phyloP scores from a whole-genome alignment of 2,329 filamentous ascomycete genomes.

The Aspergillus novofumigatus region DNA sequence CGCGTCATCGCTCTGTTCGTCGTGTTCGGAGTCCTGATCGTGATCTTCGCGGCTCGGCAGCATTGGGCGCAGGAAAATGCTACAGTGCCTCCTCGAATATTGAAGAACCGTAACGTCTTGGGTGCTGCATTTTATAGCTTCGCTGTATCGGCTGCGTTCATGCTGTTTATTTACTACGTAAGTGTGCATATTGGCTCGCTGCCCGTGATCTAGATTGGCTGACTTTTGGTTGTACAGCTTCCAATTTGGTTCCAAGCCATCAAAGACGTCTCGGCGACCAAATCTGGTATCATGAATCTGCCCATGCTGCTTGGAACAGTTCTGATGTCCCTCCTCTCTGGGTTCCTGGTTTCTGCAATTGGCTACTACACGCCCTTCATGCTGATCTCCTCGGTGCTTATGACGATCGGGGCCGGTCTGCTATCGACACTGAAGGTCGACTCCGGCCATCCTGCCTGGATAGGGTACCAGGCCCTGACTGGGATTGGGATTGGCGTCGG shows the following conservation, averaged over 20 bases:
- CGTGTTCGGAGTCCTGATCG: conserved; percentile 48
- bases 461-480: conserved; percentile 37
- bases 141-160: conserved; percentile 41
- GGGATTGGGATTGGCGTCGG: conserved; percentile 35
- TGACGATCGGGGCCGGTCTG: conserved; percentile 33
- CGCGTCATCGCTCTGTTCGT: conserved; percentile 48
- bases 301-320: conserved; percentile 32
- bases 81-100: conserved; percentile 43
- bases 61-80: conserved; percentile 38
- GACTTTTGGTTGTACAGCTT: conserved; percentile 21
- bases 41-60: conserved; percentile 38
- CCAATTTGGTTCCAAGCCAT: conserved; percentile 44
- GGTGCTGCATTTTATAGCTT: conserved; percentile 40
- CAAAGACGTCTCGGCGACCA: conserved; percentile 30
- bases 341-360: conserved; percentile 25
- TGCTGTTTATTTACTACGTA: conserved; percentile 45
- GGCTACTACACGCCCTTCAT: conserved; percentile 42
- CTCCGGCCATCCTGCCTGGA: conserved; percentile 32
- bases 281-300: conserved; percentile 37
- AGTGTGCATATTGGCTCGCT: conserved; percentile 3
- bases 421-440: conserved; percentile 32
- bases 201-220: background rate
- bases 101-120: conserved; percentile 42
- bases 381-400: conserved; percentile 28
- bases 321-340: conserved; percentile 28